These are phyloP conservation scores for Lentithecium fluviatile DNA, from an alignment of 495 filamentous ascomycete genomes.

Conservation along the genomic window DNA sequence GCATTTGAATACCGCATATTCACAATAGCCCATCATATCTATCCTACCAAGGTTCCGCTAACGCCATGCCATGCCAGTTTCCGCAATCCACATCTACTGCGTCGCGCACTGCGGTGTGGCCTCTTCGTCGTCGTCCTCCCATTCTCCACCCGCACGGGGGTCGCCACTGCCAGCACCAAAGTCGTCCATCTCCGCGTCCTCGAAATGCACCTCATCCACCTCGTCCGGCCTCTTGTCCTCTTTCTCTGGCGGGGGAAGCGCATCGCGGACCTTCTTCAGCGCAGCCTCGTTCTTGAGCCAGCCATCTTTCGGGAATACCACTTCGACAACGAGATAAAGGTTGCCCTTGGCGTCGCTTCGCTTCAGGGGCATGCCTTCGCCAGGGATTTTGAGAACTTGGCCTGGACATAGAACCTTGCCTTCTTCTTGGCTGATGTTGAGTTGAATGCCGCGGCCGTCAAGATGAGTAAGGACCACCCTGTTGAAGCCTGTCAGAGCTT, in stretches of 20 bases:
- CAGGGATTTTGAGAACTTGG: conserved; percentile 77
- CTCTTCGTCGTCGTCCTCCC: conserved; percentile 72
- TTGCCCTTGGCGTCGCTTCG: conserved; percentile 79
- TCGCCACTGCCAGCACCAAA: conserved; percentile 69
- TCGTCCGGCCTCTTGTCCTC: conserved; percentile 57
- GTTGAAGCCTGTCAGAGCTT: conserved; percentile 84
- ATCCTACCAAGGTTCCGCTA: no score
- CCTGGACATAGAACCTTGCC: conserved; percentile 76
- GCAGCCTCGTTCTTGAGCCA: conserved; percentile 72
- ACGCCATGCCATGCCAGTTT: no score
- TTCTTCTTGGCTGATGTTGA: conserved; percentile 64
- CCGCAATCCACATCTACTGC: conserved; percentile 59
- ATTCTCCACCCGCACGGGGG: conserved; percentile 67
- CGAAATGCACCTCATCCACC: conserved; percentile 83
- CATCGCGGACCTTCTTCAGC: conserved; percentile 64
- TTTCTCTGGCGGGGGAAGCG: conserved; percentile 60
- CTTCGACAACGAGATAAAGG: conserved; percentile 78
- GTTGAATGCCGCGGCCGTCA: conserved; percentile 84
- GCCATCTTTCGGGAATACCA: conserved; percentile 83
- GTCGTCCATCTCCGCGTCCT: conserved; percentile 78
- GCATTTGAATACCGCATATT: no score
- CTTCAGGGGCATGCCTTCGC: conserved; percentile 94
- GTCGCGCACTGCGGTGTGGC: conserved; percentile 71
- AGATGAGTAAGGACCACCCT: conserved; percentile 90
- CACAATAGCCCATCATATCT: no score